These are phyloP conservation scores for Yamadazyma kitorensis DNA, from an alignment of 805 yeast species.

Conservation along the genomic window DNA sequence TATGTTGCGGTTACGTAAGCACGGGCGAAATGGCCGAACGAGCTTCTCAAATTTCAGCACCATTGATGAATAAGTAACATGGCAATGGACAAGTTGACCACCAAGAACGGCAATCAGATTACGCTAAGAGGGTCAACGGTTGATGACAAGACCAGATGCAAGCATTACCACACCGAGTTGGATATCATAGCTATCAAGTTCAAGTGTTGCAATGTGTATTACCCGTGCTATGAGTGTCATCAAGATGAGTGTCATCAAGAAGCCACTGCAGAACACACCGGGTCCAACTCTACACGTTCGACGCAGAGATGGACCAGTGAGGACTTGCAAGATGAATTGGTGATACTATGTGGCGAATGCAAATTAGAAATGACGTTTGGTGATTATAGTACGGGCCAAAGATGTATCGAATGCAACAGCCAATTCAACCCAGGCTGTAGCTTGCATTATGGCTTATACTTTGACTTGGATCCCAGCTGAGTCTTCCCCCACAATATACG, in stretches of 20 bases:
- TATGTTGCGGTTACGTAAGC: too few relatives aligned
- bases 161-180: slow-evolving; percentile 31
- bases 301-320: slow-evolving; percentile 12
- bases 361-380: slow-evolving; percentile 23
- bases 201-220: slow-evolving; percentile 35
- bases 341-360: slow-evolving; percentile 40
- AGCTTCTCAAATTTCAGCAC: too few relatives aligned
- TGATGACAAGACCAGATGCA: slow-evolving; percentile 35
- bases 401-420: slow-evolving; percentile 25
- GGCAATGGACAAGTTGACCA: background rate
- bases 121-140: slow-evolving; percentile 9
- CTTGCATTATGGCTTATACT: slow-evolving; percentile 35
- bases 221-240: slow-evolving; percentile 42
- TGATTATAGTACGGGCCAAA: slow-evolving; percentile 19
- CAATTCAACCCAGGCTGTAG: slow-evolving; percentile 37
- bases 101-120: slow-evolving; percentile 5
- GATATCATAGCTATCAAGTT: slow-evolving; percentile 41
- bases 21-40: too few relatives aligned
- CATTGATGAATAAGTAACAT: too few relatives aligned
- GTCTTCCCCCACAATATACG: background rate
- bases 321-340: slow-evolving; percentile 12
- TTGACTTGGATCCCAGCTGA: slow-evolving; percentile 15
- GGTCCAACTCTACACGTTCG: slow-evolving; percentile 4
- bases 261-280: slow-evolving; percentile 1
- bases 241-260: slow-evolving; percentile 7